phyloP scores from a whole-genome alignment of 306 rosid genomes.

The Herpetospermum pedunculosum region DNA sequence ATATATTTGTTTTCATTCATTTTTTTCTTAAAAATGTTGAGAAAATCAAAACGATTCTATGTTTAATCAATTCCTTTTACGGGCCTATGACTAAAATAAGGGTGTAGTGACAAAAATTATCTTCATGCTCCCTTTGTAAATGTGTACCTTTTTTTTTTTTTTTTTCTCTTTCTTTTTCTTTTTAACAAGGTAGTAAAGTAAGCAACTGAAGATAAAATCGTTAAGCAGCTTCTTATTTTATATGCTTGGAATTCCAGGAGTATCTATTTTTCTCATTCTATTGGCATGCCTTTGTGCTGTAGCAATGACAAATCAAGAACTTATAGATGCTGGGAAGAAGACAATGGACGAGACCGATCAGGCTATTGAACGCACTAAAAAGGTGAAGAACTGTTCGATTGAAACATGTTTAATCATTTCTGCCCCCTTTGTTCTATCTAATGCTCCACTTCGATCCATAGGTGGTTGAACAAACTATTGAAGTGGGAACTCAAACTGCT shows the following conservation, averaged over 20 bases:
- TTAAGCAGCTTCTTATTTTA: neutral
- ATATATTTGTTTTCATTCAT: no score
- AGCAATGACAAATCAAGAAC: slow-evolving; percentile 98
- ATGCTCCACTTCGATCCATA: slow-evolving; percentile 20
- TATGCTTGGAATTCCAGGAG: neutral
- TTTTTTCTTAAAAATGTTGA: no score
- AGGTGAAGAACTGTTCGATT: slow-evolving; percentile 30
- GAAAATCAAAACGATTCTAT: neutral
- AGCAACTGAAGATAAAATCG: neutral
- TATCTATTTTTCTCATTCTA: slow-evolving; percentile 12
- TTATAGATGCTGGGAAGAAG: slow-evolving; percentile 61
- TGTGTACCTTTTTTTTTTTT: neutral
- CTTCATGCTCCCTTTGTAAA: neutral
- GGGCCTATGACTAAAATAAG: neutral
- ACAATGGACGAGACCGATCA: slow-evolving; percentile 97
- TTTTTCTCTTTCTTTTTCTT: no score
- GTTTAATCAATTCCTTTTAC: neutral
- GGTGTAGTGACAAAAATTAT: neutral
- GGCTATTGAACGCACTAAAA: slow-evolving; percentile 76
- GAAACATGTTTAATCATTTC: slow-evolving; percentile 3
- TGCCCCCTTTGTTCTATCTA: slow-evolving; percentile 17
- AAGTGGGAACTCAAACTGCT: slow-evolving; percentile 97
- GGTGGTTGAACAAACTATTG: slow-evolving; percentile 90
- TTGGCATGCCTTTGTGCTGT: slow-evolving; percentile 19
- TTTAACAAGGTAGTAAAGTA: neutral